Conservation (phyloP, 108 stramenopile species). For the Pseudonitzschia pungens region DNA sequence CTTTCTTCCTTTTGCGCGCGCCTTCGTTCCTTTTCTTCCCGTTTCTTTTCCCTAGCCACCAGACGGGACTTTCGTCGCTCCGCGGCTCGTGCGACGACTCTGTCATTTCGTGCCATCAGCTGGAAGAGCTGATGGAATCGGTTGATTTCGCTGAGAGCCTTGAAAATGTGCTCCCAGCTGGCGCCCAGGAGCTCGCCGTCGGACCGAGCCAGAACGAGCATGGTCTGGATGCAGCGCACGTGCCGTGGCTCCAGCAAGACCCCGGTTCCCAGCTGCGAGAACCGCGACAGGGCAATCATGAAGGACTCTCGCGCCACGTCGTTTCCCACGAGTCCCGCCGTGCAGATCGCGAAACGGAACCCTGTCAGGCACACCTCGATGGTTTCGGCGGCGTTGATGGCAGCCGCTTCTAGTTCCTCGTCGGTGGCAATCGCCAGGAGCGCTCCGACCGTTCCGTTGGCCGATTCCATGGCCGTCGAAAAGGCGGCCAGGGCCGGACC, state of each 20-base stretch:
- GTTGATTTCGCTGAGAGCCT: constrained; percentile 88
- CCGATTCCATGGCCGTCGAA: constrained; percentile 90
- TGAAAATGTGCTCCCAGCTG: constrained; percentile 93
- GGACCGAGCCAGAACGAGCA: constrained; percentile 80
- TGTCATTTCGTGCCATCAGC: constrained; percentile 73
- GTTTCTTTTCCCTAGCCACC: constrained; percentile 35
- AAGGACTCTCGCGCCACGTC: constrained; percentile 88
- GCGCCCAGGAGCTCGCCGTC: constrained; percentile 90
- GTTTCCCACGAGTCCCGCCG: constrained; percentile 84
- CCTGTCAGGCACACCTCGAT: constrained; percentile 86
- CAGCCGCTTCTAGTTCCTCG: constrained; percentile 80
- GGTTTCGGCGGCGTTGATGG: constrained; percentile 78
- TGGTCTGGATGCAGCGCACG: constrained; percentile 83
- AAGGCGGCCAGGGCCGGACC: constrained; percentile 94
- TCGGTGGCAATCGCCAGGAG: constrained; percentile 77
- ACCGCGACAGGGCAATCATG: constrained; percentile 87
- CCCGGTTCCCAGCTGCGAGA: constrained; percentile 86
- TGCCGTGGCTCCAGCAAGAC: constrained; percentile 83
- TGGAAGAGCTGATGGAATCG: constrained; percentile 84
- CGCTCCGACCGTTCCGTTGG: constrained; percentile 76
- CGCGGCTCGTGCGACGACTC: constrained; percentile 48
- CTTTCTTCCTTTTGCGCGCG: constrained; percentile 33
- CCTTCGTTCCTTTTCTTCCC: constrained; percentile 24
- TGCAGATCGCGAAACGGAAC: constrained; percentile 82
- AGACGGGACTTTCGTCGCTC: constrained; percentile 40